Evolutionary conservation across 2,329 filamentous ascomycete species (phyloP).

Genomic region (Aspergillus tubingensis): DNA sequence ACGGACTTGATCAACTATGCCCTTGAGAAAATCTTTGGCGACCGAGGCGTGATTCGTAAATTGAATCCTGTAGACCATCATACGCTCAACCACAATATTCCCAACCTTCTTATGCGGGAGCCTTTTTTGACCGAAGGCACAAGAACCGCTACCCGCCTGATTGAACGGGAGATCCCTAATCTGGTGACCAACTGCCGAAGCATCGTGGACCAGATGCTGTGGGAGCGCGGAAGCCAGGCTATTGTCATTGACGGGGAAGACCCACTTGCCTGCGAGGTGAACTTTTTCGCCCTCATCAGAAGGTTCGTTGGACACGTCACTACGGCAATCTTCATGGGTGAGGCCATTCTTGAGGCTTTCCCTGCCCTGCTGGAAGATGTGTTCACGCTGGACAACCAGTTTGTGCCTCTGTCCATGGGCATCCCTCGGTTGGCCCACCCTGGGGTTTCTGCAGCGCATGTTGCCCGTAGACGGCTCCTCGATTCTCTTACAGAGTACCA

Average conservation of each 20-base stretch:
- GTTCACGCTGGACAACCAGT: conserved; percentile 56
- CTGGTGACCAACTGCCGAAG: conserved; percentile 62
- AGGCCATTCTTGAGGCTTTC: conserved; percentile 54
- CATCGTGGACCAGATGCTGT: conserved; percentile 61
- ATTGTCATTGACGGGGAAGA: conserved; percentile 43
- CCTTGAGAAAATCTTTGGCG: conserved; percentile 48
- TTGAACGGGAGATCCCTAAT: conserved; percentile 53
- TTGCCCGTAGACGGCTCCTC: conserved; percentile 47
- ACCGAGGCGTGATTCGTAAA: conserved; percentile 39
- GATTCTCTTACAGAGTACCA: conserved; percentile 46
- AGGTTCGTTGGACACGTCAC: conserved; percentile 57
- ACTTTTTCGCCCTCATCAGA: conserved; percentile 55
- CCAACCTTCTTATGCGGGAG: conserved; percentile 49
- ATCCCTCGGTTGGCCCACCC: conserved; percentile 59
- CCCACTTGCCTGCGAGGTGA: conserved; percentile 52
- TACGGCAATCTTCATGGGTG: conserved; percentile 54
- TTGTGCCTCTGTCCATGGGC: conserved; percentile 57
- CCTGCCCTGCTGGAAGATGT: conserved; percentile 57
- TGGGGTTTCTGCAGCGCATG: conserved; percentile 50
- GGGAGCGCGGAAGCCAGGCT: conserved; percentile 59
- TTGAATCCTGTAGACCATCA: conserved; percentile 37
- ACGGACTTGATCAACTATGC: conserved; percentile 36
- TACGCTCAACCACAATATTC: conserved; percentile 40
- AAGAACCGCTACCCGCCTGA: conserved; percentile 37
- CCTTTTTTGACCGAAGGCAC: conserved; percentile 49